phyloP scores from a whole-genome alignment of 345 rosid genomes.

The Lepidium africanum region DNA sequence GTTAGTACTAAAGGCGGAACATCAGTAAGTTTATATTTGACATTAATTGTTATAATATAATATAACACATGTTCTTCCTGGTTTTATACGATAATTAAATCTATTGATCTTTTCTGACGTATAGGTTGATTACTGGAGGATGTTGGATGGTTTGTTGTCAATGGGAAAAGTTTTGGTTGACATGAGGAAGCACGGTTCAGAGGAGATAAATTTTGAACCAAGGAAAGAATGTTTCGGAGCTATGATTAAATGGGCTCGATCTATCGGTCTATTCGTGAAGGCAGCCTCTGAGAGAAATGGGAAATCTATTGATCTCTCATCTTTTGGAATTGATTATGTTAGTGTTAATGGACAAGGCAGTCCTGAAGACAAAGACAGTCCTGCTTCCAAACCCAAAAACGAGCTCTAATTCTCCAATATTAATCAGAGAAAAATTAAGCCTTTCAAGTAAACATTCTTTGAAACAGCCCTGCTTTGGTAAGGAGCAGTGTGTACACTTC shows the following conservation, averaged over 20 bases:
- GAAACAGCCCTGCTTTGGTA: too few species aligned
- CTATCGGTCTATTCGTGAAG: not conserved
- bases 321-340: not conserved
- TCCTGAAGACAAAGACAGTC: not conserved
- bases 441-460: not conserved
- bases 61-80: not conserved
- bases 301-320: not conserved
- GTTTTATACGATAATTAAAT: too few species aligned
- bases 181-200: not conserved
- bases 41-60: not conserved
- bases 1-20: not conserved
- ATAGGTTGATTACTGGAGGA: slow-evolving; percentile 1
- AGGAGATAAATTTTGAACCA: not conserved
- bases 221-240: not conserved
- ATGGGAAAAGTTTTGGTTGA: not conserved
- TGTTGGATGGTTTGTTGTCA: not conserved
- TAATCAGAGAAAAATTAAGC: not conserved
- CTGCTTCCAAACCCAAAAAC: not conserved
- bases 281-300: not conserved
- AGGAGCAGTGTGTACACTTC: not conserved
- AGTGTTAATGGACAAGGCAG: not conserved
- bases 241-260: not conserved
- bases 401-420: not conserved
- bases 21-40: not conserved
- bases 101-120: not conserved